These are phyloP conservation scores for Candida anglica DNA, from an alignment of 805 yeast genomes.

Conservation along the genomic window DNA sequence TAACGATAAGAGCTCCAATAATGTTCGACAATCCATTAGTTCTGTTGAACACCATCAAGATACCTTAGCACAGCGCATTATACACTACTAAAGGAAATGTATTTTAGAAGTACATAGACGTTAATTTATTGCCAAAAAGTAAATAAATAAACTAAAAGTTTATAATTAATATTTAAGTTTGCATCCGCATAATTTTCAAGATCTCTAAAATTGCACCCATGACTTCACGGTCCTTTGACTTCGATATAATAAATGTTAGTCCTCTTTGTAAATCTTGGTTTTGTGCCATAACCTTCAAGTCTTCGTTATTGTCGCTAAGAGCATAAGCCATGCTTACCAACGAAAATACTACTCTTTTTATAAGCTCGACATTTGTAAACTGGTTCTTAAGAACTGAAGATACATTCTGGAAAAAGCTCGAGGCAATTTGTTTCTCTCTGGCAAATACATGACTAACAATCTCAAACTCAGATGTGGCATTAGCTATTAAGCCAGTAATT, in stretches of 20 bases:
- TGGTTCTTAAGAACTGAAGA: slow-evolving; percentile 21
- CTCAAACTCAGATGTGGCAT: slow-evolving; percentile 36
- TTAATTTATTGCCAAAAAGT: no score
- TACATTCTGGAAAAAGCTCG: slow-evolving; percentile 15
- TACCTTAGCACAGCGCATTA: slow-evolving; percentile 37
- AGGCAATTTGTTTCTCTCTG: slow-evolving; percentile 9
- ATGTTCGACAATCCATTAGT: slow-evolving; percentile 22
- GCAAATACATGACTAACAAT: slow-evolving; percentile 27
- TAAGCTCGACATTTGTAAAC: slow-evolving; percentile 17
- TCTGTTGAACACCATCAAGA: slow-evolving; percentile 22
- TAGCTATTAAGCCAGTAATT: slow-evolving; percentile 35
- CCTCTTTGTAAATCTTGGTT: no score
- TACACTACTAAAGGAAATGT: slow-evolving; percentile 30
- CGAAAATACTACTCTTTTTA: slow-evolving; percentile 22
- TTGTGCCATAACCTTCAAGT: no score
- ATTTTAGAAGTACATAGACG: background rate
- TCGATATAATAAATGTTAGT: no score
- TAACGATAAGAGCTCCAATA: slow-evolving; percentile 35
- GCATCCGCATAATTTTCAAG: no score
- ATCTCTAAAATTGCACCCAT: no score
- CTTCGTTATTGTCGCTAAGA: no score
- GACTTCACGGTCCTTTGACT: no score
- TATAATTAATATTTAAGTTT: no score
- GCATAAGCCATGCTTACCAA: slow-evolving; percentile 17
- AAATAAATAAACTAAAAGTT: no score